Evolutionary conservation across 2,329 filamentous ascomycete genomes (phyloP).

Genomic region (Alternaria infectoria): DNA sequence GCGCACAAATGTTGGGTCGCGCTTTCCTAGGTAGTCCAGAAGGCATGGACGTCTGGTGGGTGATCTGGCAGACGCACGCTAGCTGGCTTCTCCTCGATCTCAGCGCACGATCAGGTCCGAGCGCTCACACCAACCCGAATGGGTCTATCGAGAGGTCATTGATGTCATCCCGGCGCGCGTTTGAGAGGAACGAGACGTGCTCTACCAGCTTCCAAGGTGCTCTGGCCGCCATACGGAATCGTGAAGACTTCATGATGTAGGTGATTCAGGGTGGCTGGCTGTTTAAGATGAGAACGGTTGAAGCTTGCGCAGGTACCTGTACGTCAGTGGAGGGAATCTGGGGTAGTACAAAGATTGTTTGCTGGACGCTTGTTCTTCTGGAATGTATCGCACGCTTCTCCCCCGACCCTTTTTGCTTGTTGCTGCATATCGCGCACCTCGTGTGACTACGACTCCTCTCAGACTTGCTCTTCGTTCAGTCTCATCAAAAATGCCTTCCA

Average conservation of each 20-base stretch:
- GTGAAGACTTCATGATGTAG: conserved; percentile 19
- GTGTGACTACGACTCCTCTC: neutral
- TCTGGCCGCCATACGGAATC: neutral
- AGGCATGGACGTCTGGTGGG: too few relatives aligned
- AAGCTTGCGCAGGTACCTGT: conserved; percentile 20
- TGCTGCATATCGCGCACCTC: neutral
- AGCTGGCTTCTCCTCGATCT: neutral
- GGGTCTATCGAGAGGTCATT: conserved; percentile 10
- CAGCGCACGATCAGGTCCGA: neutral
- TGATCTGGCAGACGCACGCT: neutral
- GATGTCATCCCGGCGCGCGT: conserved; percentile 14
- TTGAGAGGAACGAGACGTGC: neutral
- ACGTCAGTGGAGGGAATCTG: conserved; percentile 20
- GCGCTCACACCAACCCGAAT: conserved; percentile 2
- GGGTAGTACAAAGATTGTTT: conserved; percentile 20
- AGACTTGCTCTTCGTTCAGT: neutral
- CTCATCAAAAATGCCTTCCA: conserved; percentile 49
- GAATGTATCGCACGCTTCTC: conserved; percentile 5
- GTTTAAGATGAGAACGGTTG: neutral
- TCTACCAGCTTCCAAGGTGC: conserved; percentile 7
- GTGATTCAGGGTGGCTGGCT: conserved; percentile 12
- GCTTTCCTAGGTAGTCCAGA: too few relatives aligned
- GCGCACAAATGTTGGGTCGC: neutral
- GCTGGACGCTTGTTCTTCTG: neutral
- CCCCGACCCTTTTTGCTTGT: neutral